phyloP scores from a whole-genome alignment of 2,329 filamentous ascomycete genomes.

The Hypoxylon sp. region DNA sequence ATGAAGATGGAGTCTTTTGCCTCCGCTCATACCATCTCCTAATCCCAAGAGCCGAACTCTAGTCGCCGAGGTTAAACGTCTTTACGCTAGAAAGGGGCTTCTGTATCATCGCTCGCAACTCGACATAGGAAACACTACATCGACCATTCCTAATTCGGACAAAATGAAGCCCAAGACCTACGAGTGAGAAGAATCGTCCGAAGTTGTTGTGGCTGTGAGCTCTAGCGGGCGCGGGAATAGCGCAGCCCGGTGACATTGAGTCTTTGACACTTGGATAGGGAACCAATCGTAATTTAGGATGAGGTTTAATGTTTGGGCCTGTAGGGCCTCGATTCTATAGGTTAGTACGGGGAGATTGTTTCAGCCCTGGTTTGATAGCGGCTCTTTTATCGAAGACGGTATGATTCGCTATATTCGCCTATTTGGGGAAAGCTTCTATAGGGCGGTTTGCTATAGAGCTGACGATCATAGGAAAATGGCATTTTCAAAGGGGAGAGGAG shows the following conservation, averaged over 20 bases:
- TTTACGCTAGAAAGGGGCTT: slow-evolving; percentile 1
- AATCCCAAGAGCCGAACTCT: neutral
- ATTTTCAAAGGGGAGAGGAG: too few species aligned
- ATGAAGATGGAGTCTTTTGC: slow-evolving; percentile 21
- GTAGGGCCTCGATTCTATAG: too few species aligned
- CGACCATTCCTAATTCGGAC: slow-evolving; percentile 14
- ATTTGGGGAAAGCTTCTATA: slow-evolving; percentile 13
- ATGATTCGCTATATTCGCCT: slow-evolving; percentile 25
- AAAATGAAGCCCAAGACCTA: slow-evolving; percentile 19
- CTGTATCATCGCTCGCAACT: slow-evolving; percentile 7
- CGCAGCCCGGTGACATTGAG: slow-evolving; percentile 4
- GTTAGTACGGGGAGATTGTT: slow-evolving; percentile 24
- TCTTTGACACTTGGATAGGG: slow-evolving; percentile 24
- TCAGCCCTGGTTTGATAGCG: slow-evolving; percentile 16
- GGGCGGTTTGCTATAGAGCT: too few species aligned
- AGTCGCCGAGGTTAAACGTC: slow-evolving; percentile 3
- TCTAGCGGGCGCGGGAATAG: slow-evolving; percentile 10
- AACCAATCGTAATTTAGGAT: slow-evolving; percentile 34
- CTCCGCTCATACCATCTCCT: slow-evolving; percentile 1
- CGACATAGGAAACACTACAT: slow-evolving; percentile 2
- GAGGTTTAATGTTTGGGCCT: too few species aligned
- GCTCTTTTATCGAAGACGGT: neutral
- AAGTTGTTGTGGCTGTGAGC: slow-evolving; percentile 21
- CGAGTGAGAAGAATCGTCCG: slow-evolving; percentile 2
- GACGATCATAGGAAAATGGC: too few species aligned